Percentiles rank a stretch among this genome's conserved stretches.
phyloP scores from a whole-genome alignment of 768 basidiomycete genomes.

The Clathrus columnatus region DNA sequence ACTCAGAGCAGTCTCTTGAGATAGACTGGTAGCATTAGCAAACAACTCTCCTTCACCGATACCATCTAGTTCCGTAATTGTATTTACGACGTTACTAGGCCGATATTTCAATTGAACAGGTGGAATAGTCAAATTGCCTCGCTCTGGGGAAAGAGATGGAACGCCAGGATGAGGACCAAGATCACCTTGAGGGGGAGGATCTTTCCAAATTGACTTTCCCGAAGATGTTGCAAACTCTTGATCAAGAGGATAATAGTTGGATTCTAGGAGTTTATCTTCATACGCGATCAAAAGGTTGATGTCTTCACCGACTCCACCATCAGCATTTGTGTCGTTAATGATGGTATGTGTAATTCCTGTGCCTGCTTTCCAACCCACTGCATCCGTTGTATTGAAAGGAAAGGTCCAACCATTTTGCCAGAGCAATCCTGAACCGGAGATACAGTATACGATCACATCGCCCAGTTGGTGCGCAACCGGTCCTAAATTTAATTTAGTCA shows the following conservation, averaged over 20 bases:
- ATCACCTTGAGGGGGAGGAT: slow-evolving; percentile 14
- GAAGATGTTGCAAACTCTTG: neutral
- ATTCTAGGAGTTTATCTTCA: slow-evolving; percentile 9
- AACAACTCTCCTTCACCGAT: slow-evolving; percentile 15
- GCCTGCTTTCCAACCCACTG: slow-evolving; percentile 16
- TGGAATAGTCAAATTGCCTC: slow-evolving; percentile 9
- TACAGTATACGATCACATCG: slow-evolving; percentile 7
- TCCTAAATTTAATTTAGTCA: neutral
- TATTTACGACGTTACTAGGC: slow-evolving; percentile 14
- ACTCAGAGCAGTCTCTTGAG: slow-evolving; percentile 13
- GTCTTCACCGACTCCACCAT: slow-evolving; percentile 10
- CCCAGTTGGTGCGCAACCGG: slow-evolving; percentile 7
- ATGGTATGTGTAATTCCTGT: slow-evolving; percentile 17
- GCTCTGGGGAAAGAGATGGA: slow-evolving; percentile 5
- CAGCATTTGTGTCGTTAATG: slow-evolving; percentile 16
- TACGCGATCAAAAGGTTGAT: slow-evolving; percentile 12
- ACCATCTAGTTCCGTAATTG: slow-evolving; percentile 4
- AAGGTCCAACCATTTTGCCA: slow-evolving; percentile 11
- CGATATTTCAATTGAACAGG: slow-evolving; percentile 4
- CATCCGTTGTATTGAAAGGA: slow-evolving; percentile 5
- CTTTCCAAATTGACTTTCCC: slow-evolving; percentile 7
- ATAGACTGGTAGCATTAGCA: slow-evolving; percentile 14
- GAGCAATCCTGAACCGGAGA: slow-evolving; percentile 1
- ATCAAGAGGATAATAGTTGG: slow-evolving; percentile 12
- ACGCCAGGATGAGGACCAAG: slow-evolving; percentile 14